phyloP scores from a whole-genome alignment of 805 yeast species.

The Candida coleopterorum region DNA sequence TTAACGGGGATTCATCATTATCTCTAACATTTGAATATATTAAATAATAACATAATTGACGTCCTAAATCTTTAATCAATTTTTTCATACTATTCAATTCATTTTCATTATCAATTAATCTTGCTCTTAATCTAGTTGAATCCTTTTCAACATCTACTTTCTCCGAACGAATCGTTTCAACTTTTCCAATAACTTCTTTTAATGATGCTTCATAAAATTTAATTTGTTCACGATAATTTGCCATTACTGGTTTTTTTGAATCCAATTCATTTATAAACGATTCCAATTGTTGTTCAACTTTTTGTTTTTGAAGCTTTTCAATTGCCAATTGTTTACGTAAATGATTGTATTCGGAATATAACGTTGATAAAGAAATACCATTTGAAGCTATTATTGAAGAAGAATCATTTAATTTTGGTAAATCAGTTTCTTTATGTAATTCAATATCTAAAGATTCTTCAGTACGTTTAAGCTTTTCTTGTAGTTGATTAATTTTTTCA shows the following conservation, averaged over 20 bases:
- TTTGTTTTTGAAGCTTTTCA: conserved; percentile 68
- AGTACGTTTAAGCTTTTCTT: conserved; percentile 34
- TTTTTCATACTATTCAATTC: conserved; percentile 48
- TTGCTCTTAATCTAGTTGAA: conserved; percentile 27
- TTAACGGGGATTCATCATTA: conserved; percentile 55
- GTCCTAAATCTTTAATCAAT: conserved; percentile 68
- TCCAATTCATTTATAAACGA: conserved; percentile 72
- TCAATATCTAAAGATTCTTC: conserved; percentile 39
- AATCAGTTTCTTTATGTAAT: conserved; percentile 33
- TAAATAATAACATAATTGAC: conserved; percentile 73
- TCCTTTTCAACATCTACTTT: conserved; percentile 40
- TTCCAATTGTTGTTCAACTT: conserved; percentile 66
- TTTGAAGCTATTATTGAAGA: conserved; percentile 46
- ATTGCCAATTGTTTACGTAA: conserved; percentile 61
- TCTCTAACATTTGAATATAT: conserved; percentile 59
- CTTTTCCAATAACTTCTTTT: conserved; percentile 46
- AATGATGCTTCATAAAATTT: conserved; percentile 51
- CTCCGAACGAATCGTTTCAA: conserved; percentile 53
- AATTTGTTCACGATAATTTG: conserved; percentile 55
- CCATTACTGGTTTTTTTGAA: conserved; percentile 69
- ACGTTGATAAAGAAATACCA: conserved; percentile 61
- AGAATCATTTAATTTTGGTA: conserved; percentile 48
- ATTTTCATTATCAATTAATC: conserved; percentile 38
- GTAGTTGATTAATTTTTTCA: conserved; percentile 29
- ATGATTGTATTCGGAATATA: conserved; percentile 59